phyloP scores from a whole-genome alignment of 139 green algal species.

The Tetraselmis striata region DNA sequence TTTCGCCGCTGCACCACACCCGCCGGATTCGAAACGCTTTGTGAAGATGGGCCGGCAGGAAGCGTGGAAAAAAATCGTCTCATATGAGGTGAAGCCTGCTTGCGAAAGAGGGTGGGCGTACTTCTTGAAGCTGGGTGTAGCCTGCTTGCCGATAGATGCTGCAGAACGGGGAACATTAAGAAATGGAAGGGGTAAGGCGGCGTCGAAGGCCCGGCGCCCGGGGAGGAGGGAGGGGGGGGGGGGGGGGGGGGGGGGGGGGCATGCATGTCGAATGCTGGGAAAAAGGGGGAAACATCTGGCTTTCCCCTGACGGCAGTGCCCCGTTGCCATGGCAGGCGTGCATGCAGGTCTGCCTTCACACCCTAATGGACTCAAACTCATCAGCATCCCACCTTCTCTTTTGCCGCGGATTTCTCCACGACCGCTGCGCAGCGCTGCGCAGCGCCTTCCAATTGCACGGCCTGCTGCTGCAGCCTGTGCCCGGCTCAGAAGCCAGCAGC shows the following conservation, averaged over 20 bases:
- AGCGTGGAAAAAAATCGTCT: neutral
- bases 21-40: neutral
- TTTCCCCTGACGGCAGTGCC: too few relatives aligned
- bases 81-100: neutral
- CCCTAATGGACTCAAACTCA: neutral
- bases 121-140: too few relatives aligned
- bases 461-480: neutral
- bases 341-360: neutral
- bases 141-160: too few relatives aligned
- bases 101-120: too few relatives aligned
- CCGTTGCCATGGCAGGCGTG: neutral
- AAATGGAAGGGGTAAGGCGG: too few relatives aligned
- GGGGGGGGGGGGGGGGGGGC: too few relatives aligned
- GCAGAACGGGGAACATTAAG: too few relatives aligned
- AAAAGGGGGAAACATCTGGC: too few relatives aligned
- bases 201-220: too few relatives aligned
- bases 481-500: too few relatives aligned
- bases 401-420: neutral
- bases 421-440: neutral
- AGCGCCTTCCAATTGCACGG: neutral
- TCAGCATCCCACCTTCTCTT: neutral
- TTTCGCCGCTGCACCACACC: neutral
- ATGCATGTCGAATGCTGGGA: too few relatives aligned
- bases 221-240: too few relatives aligned
- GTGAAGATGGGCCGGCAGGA: neutral